Evolutionary conservation across 345 rosid species (phyloP).

Genomic region (Populus nigra): DNA sequence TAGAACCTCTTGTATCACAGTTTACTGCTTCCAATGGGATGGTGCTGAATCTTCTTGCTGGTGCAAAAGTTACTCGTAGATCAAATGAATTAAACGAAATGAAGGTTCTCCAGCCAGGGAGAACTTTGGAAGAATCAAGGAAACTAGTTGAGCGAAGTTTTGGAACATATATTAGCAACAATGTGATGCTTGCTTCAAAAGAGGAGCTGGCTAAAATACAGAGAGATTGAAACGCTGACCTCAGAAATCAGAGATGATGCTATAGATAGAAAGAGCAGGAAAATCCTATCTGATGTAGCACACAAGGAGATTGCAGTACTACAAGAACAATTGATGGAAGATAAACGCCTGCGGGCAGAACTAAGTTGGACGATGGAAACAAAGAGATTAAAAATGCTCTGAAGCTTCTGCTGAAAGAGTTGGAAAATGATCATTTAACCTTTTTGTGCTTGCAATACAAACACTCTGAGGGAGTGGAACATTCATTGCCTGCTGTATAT

Average conservation of each 20-base stretch:
- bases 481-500: constrained; percentile 71
- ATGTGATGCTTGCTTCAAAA: constrained; percentile 86
- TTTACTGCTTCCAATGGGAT: constrained; percentile 98
- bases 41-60: constrained; percentile 91
- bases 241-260: constrained; percentile 74
- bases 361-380: constrained; percentile 59
- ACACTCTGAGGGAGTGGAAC: constrained; percentile 70
- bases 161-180: constrained; percentile 93
- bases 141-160: constrained; percentile 91
- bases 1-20: constrained; percentile 89
- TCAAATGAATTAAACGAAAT: constrained; percentile 50
- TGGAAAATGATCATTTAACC: constrained; percentile 67
- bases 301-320: constrained; percentile 73
- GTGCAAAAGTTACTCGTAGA: constrained; percentile 61
- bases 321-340: constrained; percentile 68
- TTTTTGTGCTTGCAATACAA: constrained; percentile 80
- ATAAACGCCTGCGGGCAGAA: constrained; percentile 62
- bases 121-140: constrained; percentile 88
- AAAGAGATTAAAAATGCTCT: constrained; percentile 61
- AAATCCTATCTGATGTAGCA: constrained; percentile 55
- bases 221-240: constrained; percentile 64
- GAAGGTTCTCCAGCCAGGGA: constrained; percentile 57
- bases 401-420: constrained; percentile 59
- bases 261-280: constrained; percentile 71
- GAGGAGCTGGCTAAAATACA: constrained; percentile 76